Evolutionary conservation across 176 grass and related monocot genomes (phyloP).

Genomic region (Luzula sylvatica): DNA sequence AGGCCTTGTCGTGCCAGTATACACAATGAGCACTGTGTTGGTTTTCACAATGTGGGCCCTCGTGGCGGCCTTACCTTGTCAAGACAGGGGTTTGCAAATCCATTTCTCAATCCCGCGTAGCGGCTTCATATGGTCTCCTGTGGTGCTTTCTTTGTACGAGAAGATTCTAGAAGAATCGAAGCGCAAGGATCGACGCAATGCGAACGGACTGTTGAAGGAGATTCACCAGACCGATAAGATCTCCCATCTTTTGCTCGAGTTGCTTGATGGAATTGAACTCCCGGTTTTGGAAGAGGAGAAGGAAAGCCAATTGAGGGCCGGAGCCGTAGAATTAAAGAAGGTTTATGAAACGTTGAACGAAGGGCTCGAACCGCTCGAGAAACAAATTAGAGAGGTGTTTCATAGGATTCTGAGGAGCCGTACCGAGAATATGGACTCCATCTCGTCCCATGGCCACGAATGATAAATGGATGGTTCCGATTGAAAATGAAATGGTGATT

Average conservation of each 20-base stretch:
- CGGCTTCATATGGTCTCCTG: constrained; percentile 54
- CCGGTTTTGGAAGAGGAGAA: constrained; percentile 32
- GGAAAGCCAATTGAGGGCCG: constrained; percentile 36
- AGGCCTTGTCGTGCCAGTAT: constrained; percentile 36
- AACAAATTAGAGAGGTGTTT: constrained; percentile 84
- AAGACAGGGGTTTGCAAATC: constrained; percentile 57
- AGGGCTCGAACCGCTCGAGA: constrained; percentile 55
- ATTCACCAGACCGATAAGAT: constrained; percentile 60
- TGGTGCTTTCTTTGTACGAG: constrained; percentile 62
- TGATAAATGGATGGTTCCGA: constrained; percentile 29
- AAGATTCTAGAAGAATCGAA: constrained; percentile 67
- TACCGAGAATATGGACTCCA: constrained; percentile 70
- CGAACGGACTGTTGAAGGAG: constrained; percentile 63
- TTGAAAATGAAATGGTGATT: not conserved
- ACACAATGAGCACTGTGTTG: constrained; percentile 67
- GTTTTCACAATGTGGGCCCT: constrained; percentile 68
- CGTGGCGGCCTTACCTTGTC: constrained; percentile 67
- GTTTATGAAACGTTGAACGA: constrained; percentile 45
- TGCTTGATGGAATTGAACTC: constrained; percentile 27
- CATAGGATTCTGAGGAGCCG: constrained; percentile 83
- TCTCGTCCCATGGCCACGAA: constrained; percentile 19
- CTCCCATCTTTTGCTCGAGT: constrained; percentile 48
- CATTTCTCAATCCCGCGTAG: constrained; percentile 40
- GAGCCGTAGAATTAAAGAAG: constrained; percentile 37
- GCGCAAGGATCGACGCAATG: constrained; percentile 80